Base-by-base conservation (phyloP, 1,284 basidiomycete genomes). In the Irpex lacteus region DNA sequence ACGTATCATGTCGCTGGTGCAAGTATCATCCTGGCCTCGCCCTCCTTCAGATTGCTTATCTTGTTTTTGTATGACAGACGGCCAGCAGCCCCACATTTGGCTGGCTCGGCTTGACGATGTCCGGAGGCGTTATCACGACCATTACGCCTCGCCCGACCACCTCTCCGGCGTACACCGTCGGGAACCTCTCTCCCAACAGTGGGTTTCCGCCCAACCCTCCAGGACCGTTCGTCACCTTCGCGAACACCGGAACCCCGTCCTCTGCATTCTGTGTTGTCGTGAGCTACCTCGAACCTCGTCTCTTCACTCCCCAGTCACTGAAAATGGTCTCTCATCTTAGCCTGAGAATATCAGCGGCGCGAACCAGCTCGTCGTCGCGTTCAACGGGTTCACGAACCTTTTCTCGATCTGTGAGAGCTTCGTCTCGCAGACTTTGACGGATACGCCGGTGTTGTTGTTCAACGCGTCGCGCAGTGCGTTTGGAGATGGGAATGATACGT, bases 181-280 rank as follows among this genome's bases (percentile, higher is more conserved):
- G 65, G 34, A 57, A 59, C 40, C 49, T 55, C 8, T 19, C 54
- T 18, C 59, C 62, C 1, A 57, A 63, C 50, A 26, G 49, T 5
- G 26, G 36, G 4, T 50, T 36, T 26, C 60, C 60, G 34, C 18
- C 55, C 21, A 53, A 62, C 19, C 49, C 59, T 5, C 36, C 61
- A 8, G 53, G 59, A 4, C 65, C 55, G 49, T 66, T 59, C 53
- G 59, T 49, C 19, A 58, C 55, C 15, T 63, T 60, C 44, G 26
- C 59, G 8, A 66, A 66, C 60, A 61, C 49, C 11, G 37, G 21
- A 6, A 15, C 62, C 6, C 40, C 60, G 0, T 47, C 62, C 6
- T 44, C 60, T 3, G 40, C 26, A 9, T 63, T 63, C 56, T 66
- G 65, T 60, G 38, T 61, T 5, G 60, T 66, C 53, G 65, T 66